A percentile compares a stretch with the other conserved stretches of the same genome.
These are phyloP conservation scores for Metschnikowia shivogae DNA, from an alignment of 805 yeast species.

Conservation along the genomic window DNA sequence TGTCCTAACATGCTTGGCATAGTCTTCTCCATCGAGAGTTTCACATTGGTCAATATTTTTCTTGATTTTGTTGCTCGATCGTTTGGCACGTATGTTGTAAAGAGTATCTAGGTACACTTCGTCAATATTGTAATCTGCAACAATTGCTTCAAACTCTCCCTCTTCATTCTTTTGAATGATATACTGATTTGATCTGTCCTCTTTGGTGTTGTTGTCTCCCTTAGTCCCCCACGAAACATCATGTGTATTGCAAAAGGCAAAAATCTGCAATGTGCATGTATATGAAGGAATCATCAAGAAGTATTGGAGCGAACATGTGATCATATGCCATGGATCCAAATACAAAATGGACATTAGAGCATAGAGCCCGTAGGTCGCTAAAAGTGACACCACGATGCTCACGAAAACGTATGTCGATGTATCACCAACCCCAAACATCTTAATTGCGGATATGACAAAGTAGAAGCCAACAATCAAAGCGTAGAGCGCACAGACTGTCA, in stretches of 20 bases:
- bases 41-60: constrained; percentile 21
- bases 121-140: constrained; percentile 79
- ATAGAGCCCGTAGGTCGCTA: constrained; percentile 91
- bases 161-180: constrained; percentile 74
- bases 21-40: constrained; percentile 59
- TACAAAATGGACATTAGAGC: constrained; percentile 76
- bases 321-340: constrained; percentile 94
- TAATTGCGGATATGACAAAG: constrained; percentile 59
- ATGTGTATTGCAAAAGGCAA: constrained; percentile 96
- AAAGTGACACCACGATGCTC: constrained; percentile 76
- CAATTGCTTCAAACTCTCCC: constrained; percentile 76
- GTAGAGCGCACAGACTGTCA: constrained; percentile 77
- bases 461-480: constrained; percentile 79
- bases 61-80: constrained; percentile 51
- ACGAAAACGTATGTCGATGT: constrained; percentile 50
- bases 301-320: constrained; percentile 85
- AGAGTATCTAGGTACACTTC: constrained; percentile 75
- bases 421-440: constrained; percentile 37
- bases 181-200: constrained; percentile 72
- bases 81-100: constrained; percentile 65
- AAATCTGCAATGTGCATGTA: constrained; percentile 87
- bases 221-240: constrained; percentile 99
- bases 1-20: constrained; percentile 91
- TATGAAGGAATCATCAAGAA: constrained; percentile 87
- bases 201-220: constrained; percentile 73